phyloP scores from a whole-genome alignment of 2,329 filamentous ascomycete genomes.

The Dryadomyces quercus-mongolicae region DNA sequence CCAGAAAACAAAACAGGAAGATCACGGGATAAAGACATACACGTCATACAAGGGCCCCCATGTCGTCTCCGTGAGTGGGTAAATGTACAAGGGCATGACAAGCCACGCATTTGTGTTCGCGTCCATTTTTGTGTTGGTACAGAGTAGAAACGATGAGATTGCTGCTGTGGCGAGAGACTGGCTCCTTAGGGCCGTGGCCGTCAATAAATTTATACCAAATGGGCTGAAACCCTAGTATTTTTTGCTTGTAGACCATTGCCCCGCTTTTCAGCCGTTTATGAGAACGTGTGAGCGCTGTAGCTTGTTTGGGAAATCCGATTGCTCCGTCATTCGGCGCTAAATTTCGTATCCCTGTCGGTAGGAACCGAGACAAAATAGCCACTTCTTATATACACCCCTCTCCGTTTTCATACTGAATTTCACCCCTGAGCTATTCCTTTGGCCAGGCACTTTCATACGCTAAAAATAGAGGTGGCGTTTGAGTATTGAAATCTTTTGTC shows the following conservation, averaged over 20 bases:
- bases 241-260: background rate
- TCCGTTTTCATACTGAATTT: background rate
- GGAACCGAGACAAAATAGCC: background rate
- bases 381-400: background rate
- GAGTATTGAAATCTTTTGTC: background rate
- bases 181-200: background rate
- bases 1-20: background rate
- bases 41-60: constrained; percentile 5
- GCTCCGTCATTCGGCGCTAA: background rate
- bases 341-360: background rate
- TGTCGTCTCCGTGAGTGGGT: constrained; percentile 1
- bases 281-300: background rate
- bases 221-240: background rate
- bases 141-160: background rate
- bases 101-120: constrained; percentile 1
- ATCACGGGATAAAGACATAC: background rate
- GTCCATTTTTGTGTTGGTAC: background rate
- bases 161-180: background rate
- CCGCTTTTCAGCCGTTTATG: background rate
- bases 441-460: background rate
- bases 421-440: background rate
- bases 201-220: background rate
- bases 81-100: constrained; percentile 6
- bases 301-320: background rate
- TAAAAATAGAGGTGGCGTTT: background rate